Evolutionary conservation across 2,329 filamentous ascomycete species (phyloP).

Genomic region (Fusarium falciforme): DNA sequence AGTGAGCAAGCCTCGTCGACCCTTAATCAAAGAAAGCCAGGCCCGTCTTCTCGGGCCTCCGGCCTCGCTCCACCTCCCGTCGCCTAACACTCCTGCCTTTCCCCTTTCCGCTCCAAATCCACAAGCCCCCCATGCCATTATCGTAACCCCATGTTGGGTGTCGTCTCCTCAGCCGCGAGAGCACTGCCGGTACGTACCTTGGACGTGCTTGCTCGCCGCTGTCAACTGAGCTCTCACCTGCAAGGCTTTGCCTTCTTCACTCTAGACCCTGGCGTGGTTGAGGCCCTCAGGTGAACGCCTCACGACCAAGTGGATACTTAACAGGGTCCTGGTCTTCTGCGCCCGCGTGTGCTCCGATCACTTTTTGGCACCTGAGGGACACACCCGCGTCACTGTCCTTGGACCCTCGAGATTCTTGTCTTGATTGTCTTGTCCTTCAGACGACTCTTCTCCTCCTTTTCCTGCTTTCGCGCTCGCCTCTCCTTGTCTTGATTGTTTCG

Average conservation of each 20-base stretch:
- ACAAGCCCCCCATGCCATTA: conserved; percentile 29
- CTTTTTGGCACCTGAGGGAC: conserved; percentile 30
- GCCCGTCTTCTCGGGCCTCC: conserved; percentile 42
- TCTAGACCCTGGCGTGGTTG: conserved; percentile 34
- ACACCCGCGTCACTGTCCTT: conserved; percentile 34
- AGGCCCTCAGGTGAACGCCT: conserved; percentile 33
- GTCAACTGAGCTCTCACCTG: conserved; percentile 31
- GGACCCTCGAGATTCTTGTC: conserved; percentile 33
- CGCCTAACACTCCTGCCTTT: conserved; percentile 34
- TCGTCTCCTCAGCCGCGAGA: conserved; percentile 17
- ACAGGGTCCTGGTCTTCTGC: conserved; percentile 38
- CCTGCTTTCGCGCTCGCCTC: conserved; percentile 12
- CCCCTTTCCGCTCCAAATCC: conserved; percentile 27
- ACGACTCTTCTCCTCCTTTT: conserved; percentile 31
- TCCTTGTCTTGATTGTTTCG: conserved; percentile 19
- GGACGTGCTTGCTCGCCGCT: conserved; percentile 29
- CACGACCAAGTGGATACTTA: conserved; percentile 38
- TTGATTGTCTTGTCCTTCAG: conserved; percentile 17
- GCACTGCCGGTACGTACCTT: conserved; percentile 23
- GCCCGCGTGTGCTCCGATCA: conserved; percentile 43
- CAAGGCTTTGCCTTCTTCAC: conserved; percentile 36
- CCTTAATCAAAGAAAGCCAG: conserved; percentile 46
- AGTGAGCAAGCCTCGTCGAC: conserved; percentile 44
- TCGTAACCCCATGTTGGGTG: conserved; percentile 25
- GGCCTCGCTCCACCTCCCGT: conserved; percentile 42